Conservation (phyloP, 164 flowering plant species). For the Kalanchoe fedtschenkoi region DNA sequence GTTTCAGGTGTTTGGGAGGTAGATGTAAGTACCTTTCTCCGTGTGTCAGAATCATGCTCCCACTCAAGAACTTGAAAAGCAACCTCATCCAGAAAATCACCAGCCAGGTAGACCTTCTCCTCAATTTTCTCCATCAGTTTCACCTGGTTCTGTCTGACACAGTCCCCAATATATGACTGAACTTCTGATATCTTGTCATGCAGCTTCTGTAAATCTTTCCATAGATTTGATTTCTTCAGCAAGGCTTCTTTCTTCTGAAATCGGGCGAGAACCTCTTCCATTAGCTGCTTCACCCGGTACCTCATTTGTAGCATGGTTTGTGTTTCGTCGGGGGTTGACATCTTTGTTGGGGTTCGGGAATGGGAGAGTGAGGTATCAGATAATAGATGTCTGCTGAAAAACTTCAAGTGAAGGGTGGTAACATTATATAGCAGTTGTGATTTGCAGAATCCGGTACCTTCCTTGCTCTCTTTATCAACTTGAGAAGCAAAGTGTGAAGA, state of each 20-base stretch:
- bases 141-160: not conserved
- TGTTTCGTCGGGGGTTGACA: not conserved
- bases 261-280: not conserved
- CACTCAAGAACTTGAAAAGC: not conserved
- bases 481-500: not conserved
- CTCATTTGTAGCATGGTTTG: not conserved
- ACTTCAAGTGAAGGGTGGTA: not conserved
- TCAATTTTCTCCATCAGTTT: slow-evolving; percentile 1
- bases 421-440: not conserved
- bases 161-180: slow-evolving; percentile 1
- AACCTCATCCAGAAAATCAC: not conserved
- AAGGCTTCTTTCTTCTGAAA: not conserved
- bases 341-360: not conserved
- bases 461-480: not conserved
- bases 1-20: not conserved
- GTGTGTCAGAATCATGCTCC: not conserved
- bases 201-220: not conserved
- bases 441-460: not conserved
- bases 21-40: not conserved
- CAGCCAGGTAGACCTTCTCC: not conserved
- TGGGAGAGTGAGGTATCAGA: not conserved
- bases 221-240: not conserved
- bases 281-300: not conserved
- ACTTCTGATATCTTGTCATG: not conserved
- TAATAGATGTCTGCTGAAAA: not conserved